Percentiles rank a stretch among this genome's conserved stretches.
These are phyloP conservation scores for Populus hybrid DNA, from an alignment of 441 rosid species.

Conservation along the genomic window DNA sequence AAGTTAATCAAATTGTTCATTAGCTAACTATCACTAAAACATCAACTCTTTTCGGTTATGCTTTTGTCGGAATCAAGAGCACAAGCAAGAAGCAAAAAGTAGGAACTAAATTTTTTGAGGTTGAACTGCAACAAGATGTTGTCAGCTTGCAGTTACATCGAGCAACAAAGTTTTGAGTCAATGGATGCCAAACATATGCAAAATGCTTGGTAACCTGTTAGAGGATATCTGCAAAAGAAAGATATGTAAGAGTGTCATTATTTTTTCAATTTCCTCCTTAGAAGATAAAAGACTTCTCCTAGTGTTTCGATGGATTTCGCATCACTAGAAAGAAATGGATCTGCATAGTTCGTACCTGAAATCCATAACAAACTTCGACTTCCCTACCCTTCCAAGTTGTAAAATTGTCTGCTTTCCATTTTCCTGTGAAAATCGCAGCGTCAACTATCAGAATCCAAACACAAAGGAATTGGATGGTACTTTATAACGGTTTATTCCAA, in stretches of 20 bases:
- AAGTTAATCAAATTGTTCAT: neutral
- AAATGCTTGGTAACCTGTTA: slow-evolving; percentile 86
- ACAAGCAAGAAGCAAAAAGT: neutral
- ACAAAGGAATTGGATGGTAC: neutral
- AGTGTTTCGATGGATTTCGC: neutral
- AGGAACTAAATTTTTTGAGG: slow-evolving; percentile 25
- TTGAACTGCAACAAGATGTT: slow-evolving; percentile 37
- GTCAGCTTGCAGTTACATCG: slow-evolving; percentile 32
- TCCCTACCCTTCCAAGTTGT: slow-evolving; percentile 84
- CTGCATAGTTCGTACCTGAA: slow-evolving; percentile 54
- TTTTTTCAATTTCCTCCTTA: neutral
- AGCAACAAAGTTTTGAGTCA: slow-evolving; percentile 88
- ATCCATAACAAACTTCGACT: slow-evolving; percentile 68
- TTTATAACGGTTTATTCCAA: neutral
- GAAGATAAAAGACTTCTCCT: neutral
- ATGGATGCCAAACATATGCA: slow-evolving; percentile 89
- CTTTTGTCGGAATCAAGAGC: neutral
- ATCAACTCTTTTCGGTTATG: neutral
- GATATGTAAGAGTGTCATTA: neutral
- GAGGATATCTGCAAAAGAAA: slow-evolving; percentile 67
- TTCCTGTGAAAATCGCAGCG: slow-evolving; percentile 36
- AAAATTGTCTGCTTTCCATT: slow-evolving; percentile 69
- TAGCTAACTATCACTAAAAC: neutral
- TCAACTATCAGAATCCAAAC: neutral
- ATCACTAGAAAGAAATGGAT: neutral